These are phyloP conservation scores for Lippia alba DNA, from an alignment of 305 asterid species.

Conservation along the genomic window DNA sequence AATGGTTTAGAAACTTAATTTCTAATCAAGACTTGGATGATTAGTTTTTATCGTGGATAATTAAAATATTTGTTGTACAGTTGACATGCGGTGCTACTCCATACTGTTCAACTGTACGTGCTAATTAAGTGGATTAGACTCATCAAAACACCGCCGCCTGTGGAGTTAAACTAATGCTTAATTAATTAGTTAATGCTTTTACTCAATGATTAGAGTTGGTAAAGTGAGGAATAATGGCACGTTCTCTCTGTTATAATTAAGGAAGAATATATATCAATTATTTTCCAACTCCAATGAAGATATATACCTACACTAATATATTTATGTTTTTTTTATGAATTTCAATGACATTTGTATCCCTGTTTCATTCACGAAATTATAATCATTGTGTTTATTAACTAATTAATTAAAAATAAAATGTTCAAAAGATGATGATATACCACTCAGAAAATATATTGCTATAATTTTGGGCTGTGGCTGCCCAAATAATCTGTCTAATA, in stretches of 20 bases:
- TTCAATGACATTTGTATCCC: no score
- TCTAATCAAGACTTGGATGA: background rate
- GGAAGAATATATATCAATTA: conserved; percentile 36
- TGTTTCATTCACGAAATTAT: background rate
- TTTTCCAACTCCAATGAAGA: conserved; percentile 27
- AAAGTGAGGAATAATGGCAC: conserved; percentile 50
- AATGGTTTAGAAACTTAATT: background rate
- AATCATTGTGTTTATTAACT: no score
- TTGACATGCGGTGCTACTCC: conserved; percentile 41
- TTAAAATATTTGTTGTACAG: conserved; percentile 43
- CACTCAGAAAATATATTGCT: conserved; percentile 29
- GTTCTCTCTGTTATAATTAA: conserved; percentile 37
- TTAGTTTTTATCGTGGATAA: conserved; percentile 18
- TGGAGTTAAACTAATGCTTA: conserved; percentile 17
- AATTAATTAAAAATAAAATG: background rate
- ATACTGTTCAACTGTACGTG: conserved; percentile 33
- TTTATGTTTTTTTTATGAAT: no score
- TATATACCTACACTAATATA: background rate
- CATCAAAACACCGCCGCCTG: conserved; percentile 37
- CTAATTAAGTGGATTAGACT: conserved; percentile 39
- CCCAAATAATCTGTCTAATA: conserved; percentile 23
- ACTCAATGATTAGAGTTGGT: conserved; percentile 53
- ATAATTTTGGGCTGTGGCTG: conserved; percentile 40
- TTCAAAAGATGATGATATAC: conserved; percentile 14
- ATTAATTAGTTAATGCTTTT: conserved; percentile 25